phyloP scores from a whole-genome alignment of 108 stramenopile genomes.

The Stephanodiscus triporus region DNA sequence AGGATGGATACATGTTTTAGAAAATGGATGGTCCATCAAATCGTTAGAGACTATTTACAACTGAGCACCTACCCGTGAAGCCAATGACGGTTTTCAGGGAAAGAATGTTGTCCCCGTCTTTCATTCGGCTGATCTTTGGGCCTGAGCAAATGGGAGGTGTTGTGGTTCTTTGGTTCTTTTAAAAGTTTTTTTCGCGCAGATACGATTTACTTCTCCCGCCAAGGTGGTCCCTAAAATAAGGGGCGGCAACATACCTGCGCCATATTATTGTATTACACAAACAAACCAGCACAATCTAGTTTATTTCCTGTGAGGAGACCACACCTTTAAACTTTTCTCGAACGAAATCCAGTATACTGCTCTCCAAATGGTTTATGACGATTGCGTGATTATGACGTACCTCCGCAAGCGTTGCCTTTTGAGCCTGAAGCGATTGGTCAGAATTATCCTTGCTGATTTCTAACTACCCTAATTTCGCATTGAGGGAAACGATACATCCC shows the following conservation, averaged over 20 bases:
- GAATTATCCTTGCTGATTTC: slow-evolving; percentile 9
- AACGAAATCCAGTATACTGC: slow-evolving; percentile 5
- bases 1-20: background rate
- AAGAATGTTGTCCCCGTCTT: slow-evolving; percentile 17
- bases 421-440: background rate
- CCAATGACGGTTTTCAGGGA: slow-evolving; percentile 58
- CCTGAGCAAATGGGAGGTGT: background rate
- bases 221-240: too few relatives aligned
- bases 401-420: background rate
- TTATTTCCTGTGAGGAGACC: too few relatives aligned
- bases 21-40: background rate
- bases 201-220: too few relatives aligned
- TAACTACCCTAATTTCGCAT: slow-evolving; percentile 6
- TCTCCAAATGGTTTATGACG: slow-evolving; percentile 11
- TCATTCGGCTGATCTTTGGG: background rate
- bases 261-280: too few relatives aligned
- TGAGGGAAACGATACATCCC: slow-evolving; percentile 1
- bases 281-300: too few relatives aligned
- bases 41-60: background rate
- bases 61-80: slow-evolving; percentile 47
- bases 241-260: too few relatives aligned
- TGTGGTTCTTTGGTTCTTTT: background rate
- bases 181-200: background rate
- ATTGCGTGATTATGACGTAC: slow-evolving; percentile 6
- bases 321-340: slow-evolving; percentile 8